These are phyloP conservation scores for Penicillium atrosanguineum DNA, from an alignment of 495 filamentous ascomycete species.

Conservation along the genomic window DNA sequence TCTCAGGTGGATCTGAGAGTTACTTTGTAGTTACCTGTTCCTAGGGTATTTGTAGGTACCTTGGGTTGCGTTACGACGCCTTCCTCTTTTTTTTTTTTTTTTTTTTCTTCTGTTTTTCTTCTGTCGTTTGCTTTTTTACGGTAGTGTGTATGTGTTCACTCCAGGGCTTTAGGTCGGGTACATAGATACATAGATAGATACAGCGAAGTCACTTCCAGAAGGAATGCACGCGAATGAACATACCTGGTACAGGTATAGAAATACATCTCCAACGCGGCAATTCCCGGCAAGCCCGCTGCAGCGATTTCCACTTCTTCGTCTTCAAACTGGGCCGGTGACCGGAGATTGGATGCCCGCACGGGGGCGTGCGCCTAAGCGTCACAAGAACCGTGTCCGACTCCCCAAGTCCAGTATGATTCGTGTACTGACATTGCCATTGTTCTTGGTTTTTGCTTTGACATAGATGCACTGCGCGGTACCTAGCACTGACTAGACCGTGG, in stretches of 20 bases:
- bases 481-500: too few species aligned
- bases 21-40: not conserved
- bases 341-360: conserved; percentile 20
- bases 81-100: not conserved
- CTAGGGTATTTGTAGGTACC: not conserved
- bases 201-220: not conserved
- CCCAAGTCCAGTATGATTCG: conserved; percentile 3
- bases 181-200: too few species aligned
- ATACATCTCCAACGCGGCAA: conserved; percentile 14
- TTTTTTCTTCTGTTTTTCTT: too few species aligned
- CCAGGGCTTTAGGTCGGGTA: too few species aligned
- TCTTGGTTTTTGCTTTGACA: not conserved
- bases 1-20: not conserved
- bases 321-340: conserved; percentile 16
- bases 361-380: conserved; percentile 23
- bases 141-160: too few species aligned
- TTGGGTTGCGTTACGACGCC: not conserved
- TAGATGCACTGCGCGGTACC: too few species aligned
- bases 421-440: not conserved
- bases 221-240: not conserved
- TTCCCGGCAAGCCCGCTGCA: conserved; percentile 17
- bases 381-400: not conserved
- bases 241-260: not conserved
- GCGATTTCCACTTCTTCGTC: conserved; percentile 9
- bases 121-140: too few species aligned